Conservation (phyloP, 2,329 filamentous ascomycete species). For the Venturia oleaginea region DNA sequence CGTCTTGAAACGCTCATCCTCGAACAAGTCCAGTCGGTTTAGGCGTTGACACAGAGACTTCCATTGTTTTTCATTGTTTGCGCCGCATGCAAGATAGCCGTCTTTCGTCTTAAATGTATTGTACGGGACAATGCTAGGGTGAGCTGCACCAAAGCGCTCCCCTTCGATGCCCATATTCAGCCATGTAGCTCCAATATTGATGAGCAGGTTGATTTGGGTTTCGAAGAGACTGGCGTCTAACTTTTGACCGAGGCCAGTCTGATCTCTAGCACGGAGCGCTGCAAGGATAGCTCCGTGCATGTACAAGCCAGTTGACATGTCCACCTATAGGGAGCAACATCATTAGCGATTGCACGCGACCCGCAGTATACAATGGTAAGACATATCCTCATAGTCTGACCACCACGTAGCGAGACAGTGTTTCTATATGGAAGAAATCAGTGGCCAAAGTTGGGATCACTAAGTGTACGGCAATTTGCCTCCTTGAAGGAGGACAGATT, state of each 20-base stretch:
- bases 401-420: neutral
- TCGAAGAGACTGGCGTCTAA: slow-evolving; percentile 40
- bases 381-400: neutral
- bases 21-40: slow-evolving; percentile 19
- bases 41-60: slow-evolving; percentile 26
- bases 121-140: slow-evolving; percentile 41
- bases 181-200: slow-evolving; percentile 34
- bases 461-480: neutral
- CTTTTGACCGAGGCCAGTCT: slow-evolving; percentile 33
- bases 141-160: slow-evolving; percentile 36
- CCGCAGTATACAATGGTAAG: neutral
- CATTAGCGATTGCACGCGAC: neutral
- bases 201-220: slow-evolving; percentile 33
- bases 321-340: slow-evolving; percentile 20
- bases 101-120: slow-evolving; percentile 34
- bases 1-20: slow-evolving; percentile 23
- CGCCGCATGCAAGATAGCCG: slow-evolving; percentile 24
- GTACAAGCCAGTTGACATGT: slow-evolving; percentile 38
- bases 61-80: slow-evolving; percentile 31
- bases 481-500: no score
- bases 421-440: neutral
- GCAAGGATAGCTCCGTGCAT: slow-evolving; percentile 37
- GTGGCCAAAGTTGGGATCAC: neutral
- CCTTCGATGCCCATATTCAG: slow-evolving; percentile 33
- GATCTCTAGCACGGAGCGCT: slow-evolving; percentile 30